These are phyloP conservation scores for Diaporthe ampelina DNA, from an alignment of 2,329 filamentous ascomycete species.

Conservation along the genomic window DNA sequence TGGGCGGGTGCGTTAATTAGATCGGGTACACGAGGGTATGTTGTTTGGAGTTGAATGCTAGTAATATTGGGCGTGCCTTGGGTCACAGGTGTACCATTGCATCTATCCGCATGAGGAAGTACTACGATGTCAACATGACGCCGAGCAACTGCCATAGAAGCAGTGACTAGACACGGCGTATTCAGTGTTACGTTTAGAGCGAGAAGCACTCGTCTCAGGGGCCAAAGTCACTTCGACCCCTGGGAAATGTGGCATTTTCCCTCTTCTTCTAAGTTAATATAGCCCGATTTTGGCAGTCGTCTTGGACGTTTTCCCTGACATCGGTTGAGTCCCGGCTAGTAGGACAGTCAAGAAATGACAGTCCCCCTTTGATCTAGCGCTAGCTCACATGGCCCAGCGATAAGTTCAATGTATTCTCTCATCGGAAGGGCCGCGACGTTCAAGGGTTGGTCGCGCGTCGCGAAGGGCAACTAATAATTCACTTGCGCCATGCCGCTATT, in stretches of 20 bases:
- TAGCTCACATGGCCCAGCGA: neutral
- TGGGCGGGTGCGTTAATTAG: too few relatives aligned
- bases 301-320: neutral
- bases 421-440: neutral
- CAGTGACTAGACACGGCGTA: neutral
- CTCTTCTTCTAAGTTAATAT: too few relatives aligned
- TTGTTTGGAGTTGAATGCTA: neutral
- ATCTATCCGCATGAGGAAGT: neutral
- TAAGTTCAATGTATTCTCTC: neutral
- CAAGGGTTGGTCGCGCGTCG: too few relatives aligned
- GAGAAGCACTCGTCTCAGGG: neutral
- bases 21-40: neutral
- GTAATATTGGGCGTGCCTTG: neutral
- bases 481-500: too few relatives aligned
- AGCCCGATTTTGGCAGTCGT: neutral
- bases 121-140: neutral
- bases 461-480: too few relatives aligned
- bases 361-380: neutral
- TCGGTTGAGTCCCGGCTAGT: neutral
- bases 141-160: neutral
- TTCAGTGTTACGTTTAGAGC: neutral
- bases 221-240: neutral
- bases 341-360: neutral
- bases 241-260: neutral
- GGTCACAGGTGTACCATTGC: neutral